Evolutionary conservation across 2,329 filamentous ascomycete genomes (phyloP).

Genomic region (Calonectria hongkongensis): DNA sequence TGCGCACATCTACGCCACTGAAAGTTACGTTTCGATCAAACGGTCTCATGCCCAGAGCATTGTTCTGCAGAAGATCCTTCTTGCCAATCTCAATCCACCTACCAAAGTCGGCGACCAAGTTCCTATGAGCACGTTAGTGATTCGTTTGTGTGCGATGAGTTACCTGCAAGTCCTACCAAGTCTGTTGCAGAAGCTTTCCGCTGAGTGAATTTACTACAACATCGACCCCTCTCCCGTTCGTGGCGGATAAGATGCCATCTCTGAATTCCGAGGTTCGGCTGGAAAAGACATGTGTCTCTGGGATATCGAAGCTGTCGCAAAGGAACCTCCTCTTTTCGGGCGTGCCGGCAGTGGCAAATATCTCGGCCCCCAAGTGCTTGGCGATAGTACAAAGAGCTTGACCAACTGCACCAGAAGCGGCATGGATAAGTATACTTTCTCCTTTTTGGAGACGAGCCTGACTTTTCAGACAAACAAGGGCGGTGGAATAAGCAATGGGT

Average conservation of each 20-base stretch:
- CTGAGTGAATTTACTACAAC: constrained; percentile 19
- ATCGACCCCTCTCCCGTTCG: constrained; percentile 21
- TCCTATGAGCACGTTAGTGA: constrained; percentile 4
- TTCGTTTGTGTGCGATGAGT: neutral
- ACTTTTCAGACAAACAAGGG: constrained; percentile 22
- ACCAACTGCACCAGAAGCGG: constrained; percentile 48
- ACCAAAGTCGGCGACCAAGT: constrained; percentile 23
- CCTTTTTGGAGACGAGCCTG: constrained; percentile 56
- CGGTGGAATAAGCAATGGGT: constrained; percentile 41
- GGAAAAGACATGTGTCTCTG: constrained; percentile 11
- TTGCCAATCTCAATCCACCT: constrained; percentile 20
- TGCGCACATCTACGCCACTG: constrained; percentile 16
- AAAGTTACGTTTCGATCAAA: constrained; percentile 25
- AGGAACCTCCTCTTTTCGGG: constrained; percentile 17
- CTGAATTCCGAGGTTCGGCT: constrained; percentile 13
- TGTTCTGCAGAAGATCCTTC: constrained; percentile 14
- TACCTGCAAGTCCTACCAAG: constrained; percentile 4
- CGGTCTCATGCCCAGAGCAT: constrained; percentile 9
- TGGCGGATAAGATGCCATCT: constrained; percentile 13
- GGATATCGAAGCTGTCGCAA: neutral
- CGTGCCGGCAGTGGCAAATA: constrained; percentile 16
- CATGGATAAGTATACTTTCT: constrained; percentile 58
- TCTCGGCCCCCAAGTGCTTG: constrained; percentile 35
- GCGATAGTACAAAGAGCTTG: constrained; percentile 43
- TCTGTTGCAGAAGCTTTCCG: constrained; percentile 11